phyloP scores from a whole-genome alignment of 2,329 filamentous ascomycete genomes.

The Chrysoporthe cubensis region DNA sequence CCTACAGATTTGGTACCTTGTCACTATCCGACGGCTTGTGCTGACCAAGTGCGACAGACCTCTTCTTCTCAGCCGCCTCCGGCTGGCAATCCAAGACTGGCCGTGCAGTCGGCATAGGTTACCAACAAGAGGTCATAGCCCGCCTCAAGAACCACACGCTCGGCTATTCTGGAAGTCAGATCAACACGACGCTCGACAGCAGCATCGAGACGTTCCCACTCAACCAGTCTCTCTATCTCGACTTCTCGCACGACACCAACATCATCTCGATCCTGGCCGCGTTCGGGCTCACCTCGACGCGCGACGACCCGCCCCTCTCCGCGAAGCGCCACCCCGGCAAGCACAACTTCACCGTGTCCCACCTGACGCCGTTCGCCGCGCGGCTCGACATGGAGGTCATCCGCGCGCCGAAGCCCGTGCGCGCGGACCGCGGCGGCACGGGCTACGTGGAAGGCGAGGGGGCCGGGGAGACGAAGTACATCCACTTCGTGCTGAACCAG shows the following conservation, averaged over 20 bases:
- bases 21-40: no score
- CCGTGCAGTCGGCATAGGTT: constrained; percentile 73
- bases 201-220: constrained; percentile 72
- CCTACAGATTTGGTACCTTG: no score
- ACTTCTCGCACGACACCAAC: constrained; percentile 79
- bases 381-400: constrained; percentile 77
- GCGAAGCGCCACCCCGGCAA: constrained; percentile 56
- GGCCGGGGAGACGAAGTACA: constrained; percentile 61
- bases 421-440: constrained; percentile 49
- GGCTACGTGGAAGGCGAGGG: constrained; percentile 51
- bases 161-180: constrained; percentile 60
- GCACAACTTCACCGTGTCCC: constrained; percentile 67
- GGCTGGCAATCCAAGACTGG: constrained; percentile 68
- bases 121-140: constrained; percentile 73
- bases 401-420: constrained; percentile 65
- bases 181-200: constrained; percentile 72
- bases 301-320: constrained; percentile 55
- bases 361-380: constrained; percentile 73
- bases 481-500: constrained; percentile 77
- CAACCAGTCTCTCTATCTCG: constrained; percentile 74
- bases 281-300: constrained; percentile 73
- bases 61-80: constrained; percentile 64
- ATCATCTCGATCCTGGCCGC: constrained; percentile 72
- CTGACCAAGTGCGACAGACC: constrained; percentile 41
- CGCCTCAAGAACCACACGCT: constrained; percentile 70